These are phyloP conservation scores for Jackrogersella minutella DNA, from an alignment of 495 filamentous ascomycete species.

Conservation along the genomic window DNA sequence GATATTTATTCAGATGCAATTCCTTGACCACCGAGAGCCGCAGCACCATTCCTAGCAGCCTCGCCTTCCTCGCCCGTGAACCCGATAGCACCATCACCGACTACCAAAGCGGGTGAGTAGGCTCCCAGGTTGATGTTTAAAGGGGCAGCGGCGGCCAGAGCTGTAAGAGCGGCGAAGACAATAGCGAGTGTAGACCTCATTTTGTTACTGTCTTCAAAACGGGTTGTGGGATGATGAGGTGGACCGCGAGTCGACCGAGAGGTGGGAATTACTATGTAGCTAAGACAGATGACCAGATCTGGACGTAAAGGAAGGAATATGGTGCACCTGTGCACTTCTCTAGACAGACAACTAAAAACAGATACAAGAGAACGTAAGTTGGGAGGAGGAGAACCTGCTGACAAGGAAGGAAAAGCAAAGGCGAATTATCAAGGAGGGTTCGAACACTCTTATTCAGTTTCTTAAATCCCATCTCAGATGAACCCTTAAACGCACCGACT, in stretches of 20 bases:
- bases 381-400: slow-evolving; percentile 18
- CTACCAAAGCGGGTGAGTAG: slow-evolving; percentile 66
- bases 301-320: slow-evolving; percentile 8
- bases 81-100: slow-evolving; percentile 66
- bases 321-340: slow-evolving; percentile 42
- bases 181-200: slow-evolving; percentile 40
- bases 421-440: slow-evolving; percentile 1
- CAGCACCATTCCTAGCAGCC: slow-evolving; percentile 35
- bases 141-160: slow-evolving; percentile 47
- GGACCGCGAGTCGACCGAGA: neutral
- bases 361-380: slow-evolving; percentile 18
- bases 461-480: slow-evolving; percentile 14
- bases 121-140: slow-evolving; percentile 67
- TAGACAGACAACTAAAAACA: slow-evolving; percentile 7
- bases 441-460: slow-evolving; percentile 25
- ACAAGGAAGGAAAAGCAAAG: slow-evolving; percentile 1
- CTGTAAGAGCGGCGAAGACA: slow-evolving; percentile 27
- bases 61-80: slow-evolving; percentile 53
- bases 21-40: slow-evolving; percentile 8
- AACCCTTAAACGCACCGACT: slow-evolving; percentile 1
- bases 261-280: neutral
- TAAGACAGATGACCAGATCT: slow-evolving; percentile 13
- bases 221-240: neutral
- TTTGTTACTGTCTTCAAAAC: slow-evolving; percentile 9
- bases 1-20: slow-evolving; percentile 23